These are phyloP conservation scores for Metschnikowia cubensis DNA, from an alignment of 805 yeast genomes.

Conservation along the genomic window DNA sequence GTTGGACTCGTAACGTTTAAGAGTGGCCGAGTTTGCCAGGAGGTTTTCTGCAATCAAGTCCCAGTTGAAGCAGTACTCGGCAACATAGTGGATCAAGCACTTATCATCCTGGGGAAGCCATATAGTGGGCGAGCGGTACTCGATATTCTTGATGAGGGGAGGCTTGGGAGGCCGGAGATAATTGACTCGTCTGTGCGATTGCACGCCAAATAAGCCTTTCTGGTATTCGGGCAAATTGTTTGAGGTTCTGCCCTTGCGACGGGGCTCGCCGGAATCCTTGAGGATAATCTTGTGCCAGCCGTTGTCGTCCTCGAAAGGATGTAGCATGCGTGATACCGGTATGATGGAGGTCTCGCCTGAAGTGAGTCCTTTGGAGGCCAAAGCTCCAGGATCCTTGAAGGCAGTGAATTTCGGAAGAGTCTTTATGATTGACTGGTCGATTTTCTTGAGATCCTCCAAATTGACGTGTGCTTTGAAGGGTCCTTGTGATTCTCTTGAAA, in stretches of 20 bases:
- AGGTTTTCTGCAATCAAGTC: conserved; percentile 81
- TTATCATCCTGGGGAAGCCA: conserved; percentile 96
- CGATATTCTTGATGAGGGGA: conserved; percentile 76
- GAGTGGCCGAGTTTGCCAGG: conserved; percentile 56
- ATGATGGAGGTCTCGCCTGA: conserved; percentile 35
- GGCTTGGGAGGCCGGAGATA: conserved; percentile 86
- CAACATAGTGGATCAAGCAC: conserved; percentile 70
- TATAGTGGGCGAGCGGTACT: conserved; percentile 83
- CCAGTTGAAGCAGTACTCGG: conserved; percentile 91
- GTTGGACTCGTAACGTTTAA: conserved; percentile 67
- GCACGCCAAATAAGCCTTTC: conserved; percentile 56
- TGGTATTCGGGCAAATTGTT: conserved; percentile 40
- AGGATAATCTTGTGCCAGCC: conserved; percentile 57
- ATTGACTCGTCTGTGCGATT: conserved; percentile 51
- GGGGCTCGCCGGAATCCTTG: conserved; percentile 28
- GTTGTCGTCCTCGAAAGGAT: conserved; percentile 61
- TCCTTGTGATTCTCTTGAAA: conserved; percentile 1
- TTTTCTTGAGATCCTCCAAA: conserved; percentile 38
- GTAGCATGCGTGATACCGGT: conserved; percentile 62
- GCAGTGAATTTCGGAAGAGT: conserved; percentile 48
- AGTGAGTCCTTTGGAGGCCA: neutral
- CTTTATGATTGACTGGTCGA: conserved; percentile 46
- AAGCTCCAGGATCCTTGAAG: conserved; percentile 34
- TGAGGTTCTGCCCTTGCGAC: neutral
- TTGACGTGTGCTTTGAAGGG: conserved; percentile 49